These are phyloP conservation scores for Hibiscus syriacus DNA, from an alignment of 345 rosid species.

Conservation along the genomic window DNA sequence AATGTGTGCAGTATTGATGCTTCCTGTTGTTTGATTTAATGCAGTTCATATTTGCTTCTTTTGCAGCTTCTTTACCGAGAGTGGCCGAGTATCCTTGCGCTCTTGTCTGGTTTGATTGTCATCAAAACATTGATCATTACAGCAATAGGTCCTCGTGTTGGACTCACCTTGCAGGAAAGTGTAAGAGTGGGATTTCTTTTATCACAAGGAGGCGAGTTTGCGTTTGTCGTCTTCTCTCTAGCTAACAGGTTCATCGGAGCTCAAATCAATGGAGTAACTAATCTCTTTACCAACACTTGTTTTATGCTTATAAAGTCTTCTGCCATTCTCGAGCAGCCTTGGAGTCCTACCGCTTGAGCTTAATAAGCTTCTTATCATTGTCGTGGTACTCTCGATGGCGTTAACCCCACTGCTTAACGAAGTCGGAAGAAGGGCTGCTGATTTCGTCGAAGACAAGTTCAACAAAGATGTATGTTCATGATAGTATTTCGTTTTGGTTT, in stretches of 20 bases:
- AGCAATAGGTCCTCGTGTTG: constrained; percentile 90
- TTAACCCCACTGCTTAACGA: constrained; percentile 87
- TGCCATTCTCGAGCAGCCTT: constrained; percentile 44
- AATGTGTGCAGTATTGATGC: neutral
- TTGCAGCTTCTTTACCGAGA: constrained; percentile 76
- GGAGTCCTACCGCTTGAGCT: constrained; percentile 99
- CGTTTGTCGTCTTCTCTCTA: constrained; percentile 86
- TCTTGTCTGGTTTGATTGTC: constrained; percentile 76
- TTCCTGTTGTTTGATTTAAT: neutral
- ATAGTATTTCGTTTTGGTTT: constrained; percentile 3
- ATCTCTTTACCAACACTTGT: neutral
- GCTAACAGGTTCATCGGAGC: constrained; percentile 66
- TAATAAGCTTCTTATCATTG: constrained; percentile 92
- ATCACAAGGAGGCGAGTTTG: constrained; percentile 98
- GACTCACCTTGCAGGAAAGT: constrained; percentile 83
- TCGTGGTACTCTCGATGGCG: constrained; percentile 95
- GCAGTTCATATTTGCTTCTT: neutral
- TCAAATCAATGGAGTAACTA: constrained; percentile 9
- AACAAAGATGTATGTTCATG: constrained; percentile 33
- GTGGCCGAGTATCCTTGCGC: constrained; percentile 92
- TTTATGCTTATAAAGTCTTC: constrained; percentile 13
- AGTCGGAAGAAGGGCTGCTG: constrained; percentile 77
- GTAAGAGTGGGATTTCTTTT: constrained; percentile 88
- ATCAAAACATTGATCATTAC: constrained; percentile 88
- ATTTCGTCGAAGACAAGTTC: constrained; percentile 51